Evolutionary conservation across 306 rosid species (phyloP), one percentile per base, ranked within the genome.

Genomic region (Rosa lucieae): DNA sequence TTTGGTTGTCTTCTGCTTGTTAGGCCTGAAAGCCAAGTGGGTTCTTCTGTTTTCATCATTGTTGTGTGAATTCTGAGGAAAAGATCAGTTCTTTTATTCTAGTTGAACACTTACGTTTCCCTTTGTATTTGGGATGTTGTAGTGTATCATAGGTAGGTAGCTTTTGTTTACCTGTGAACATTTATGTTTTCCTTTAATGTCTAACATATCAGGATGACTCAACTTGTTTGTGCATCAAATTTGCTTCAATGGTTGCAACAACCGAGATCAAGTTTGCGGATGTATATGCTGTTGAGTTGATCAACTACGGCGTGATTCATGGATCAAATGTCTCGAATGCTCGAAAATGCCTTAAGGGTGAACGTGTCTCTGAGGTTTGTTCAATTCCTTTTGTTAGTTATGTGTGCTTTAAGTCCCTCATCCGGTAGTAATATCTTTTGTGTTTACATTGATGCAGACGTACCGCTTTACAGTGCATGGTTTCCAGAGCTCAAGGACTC

Each of bases 391-490:
- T 23, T 81, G 18, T 73, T 72, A 72, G 68, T 48, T 74, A 42
- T 78, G 48, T 23, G 72, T 29, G 74, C 65, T 84, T 65, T 6
- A 63, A 20, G 61, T 79, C 67, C 73, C 67, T 66, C n/a, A 47
- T 74, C 67, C 23, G 72, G 61, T 35, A 77, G 74, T 78, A 17
- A 42, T 61, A 6, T 63, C 2, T 14, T 11, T 32, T 8, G 73
- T n/a, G 65, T 86, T 85, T 74, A 23, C 74, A 62, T 78, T 75
- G 77, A 70, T 81, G 84, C 90, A 89, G 97, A 76, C 84, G 87
- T 82, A 87, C 84, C 86, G 87, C 80, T 94, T 94, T 79, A 82
- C 78, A 0, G 97, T 94, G 83, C 88, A 94, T 80, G 90, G 97
- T 79, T 84, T 86, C 77, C 76, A 68, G 80, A 84, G 89, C 82